Conservation (phyloP, 1,284 basidiomycete genomes). For the Apiotrichum gamsii region DNA sequence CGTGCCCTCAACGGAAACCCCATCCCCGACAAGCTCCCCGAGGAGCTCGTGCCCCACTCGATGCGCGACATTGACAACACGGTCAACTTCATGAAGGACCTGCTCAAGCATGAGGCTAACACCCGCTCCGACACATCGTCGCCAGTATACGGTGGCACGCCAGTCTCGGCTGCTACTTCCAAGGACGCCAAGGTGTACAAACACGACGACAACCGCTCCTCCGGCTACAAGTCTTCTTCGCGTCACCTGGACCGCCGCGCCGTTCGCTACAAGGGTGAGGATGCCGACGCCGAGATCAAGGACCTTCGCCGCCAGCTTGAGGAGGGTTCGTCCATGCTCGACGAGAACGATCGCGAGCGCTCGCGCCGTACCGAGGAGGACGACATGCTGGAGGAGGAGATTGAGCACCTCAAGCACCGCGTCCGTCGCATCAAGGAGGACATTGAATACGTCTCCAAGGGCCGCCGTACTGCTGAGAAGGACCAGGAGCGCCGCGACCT, state of each 20-base stretch:
- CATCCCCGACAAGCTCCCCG: slow-evolving; percentile 77
- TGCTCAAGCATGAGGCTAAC: slow-evolving; percentile 79
- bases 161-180: slow-evolving; percentile 53
- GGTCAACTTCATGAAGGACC: slow-evolving; percentile 83
- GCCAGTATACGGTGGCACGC: slow-evolving; percentile 53
- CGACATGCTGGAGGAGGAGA: slow-evolving; percentile 80
- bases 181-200: slow-evolving; percentile 92
- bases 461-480: slow-evolving; percentile 65
- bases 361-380: slow-evolving; percentile 65
- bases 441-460: slow-evolving; percentile 79
- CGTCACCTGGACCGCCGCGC: slow-evolving; percentile 83
- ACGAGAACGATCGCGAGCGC: slow-evolving; percentile 61
- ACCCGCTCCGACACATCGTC: slow-evolving; percentile 53
- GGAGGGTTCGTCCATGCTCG: slow-evolving; percentile 75
- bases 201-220: slow-evolving; percentile 59
- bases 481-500: slow-evolving; percentile 80
- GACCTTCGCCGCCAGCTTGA: slow-evolving; percentile 83
- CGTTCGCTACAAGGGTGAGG: slow-evolving; percentile 68
- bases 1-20: slow-evolving; percentile 88
- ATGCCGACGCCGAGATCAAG: slow-evolving; percentile 65
- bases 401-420: slow-evolving; percentile 78
- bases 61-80: slow-evolving; percentile 84
- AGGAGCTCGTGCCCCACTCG: slow-evolving; percentile 88
- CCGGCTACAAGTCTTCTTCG: slow-evolving; percentile 70
- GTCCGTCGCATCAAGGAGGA: slow-evolving; percentile 89